Evolutionary conservation across 805 yeast species (phyloP), one percentile per base, ranked within the genome.

Genomic region (Ascoidea tarda): DNA sequence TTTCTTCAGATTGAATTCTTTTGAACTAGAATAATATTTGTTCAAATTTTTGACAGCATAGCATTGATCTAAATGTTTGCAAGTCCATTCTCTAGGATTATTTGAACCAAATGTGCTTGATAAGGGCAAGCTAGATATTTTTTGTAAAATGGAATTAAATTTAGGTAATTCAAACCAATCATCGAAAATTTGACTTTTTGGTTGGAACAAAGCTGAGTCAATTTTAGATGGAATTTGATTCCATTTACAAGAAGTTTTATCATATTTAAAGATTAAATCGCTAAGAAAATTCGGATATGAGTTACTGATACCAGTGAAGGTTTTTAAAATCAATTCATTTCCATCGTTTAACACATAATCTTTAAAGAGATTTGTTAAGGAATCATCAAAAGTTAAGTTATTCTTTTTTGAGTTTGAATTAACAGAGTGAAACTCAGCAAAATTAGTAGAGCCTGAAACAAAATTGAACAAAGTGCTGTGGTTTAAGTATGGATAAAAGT

Each of bases 401-500:
- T 21, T 21, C 28, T 21, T 21, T 21, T 21, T 21, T 21, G 28
- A 21, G 3, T 21, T 21, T 21, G 28, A 21, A 21, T 21, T 21
- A 21, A 21, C 28, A 21, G 28, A 21, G 28, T 21, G 28, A 21
- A 21, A 21, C 28, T 54, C 55, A 4, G 57, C 48, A 33, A 47
- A 54, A 50, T 54, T 54, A 6, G 53, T 46, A 53, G 49, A 50
- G 8, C 53, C 55, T 28, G 46, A 33, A 5, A 50, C 14, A 32
- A 54, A 54, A 5, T 16, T 31, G 46, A 54, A 54, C 14, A 54
- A 50, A 16, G 52, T 53, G n/a, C 45, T 48, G 8, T 32, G 6
- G 42, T 54, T 53, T 2, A 54, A 49, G 33, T 33, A 46, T n/a
- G 57, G 57, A 38, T 50, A 53, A 32, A 48, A 49, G 33, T 52